Conservation (phyloP, 306 rosid genomes). For the Prunus kanzakura region DNA sequence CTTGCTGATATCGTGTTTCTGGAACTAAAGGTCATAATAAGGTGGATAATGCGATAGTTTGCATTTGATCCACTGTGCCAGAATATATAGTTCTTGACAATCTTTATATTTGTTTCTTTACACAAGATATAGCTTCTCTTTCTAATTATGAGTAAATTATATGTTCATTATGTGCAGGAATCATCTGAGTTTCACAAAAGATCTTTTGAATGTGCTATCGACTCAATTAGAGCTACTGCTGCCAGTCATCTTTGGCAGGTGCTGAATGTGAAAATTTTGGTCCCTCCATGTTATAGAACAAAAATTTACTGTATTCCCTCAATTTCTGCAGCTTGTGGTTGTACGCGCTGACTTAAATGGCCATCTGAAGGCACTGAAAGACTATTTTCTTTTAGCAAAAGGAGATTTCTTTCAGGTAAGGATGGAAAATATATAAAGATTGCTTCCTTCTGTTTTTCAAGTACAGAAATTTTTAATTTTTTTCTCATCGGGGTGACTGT, state of each 20-base stretch:
- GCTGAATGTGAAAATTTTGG: conserved; percentile 26
- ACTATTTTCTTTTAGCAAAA: conserved; percentile 93
- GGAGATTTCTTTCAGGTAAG: conserved; percentile 98
- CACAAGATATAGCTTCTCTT: not conserved
- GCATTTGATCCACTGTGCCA: not conserved
- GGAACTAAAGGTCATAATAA: conserved; percentile 13
- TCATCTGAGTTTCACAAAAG: conserved; percentile 91
- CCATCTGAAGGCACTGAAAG: conserved; percentile 90
- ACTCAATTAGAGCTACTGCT: conserved; percentile 83
- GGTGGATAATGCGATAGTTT: not conserved
- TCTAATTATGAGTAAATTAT: conserved; percentile 10
- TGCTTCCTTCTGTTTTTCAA: conserved; percentile 8
- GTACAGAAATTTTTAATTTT: not conserved
- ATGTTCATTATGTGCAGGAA: conserved; percentile 52
- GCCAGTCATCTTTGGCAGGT: conserved; percentile 99
- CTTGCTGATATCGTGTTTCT: not conserved
- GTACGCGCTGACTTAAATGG: conserved; percentile 96
- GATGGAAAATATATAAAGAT: conserved; percentile 20
- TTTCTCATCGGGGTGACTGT: not conserved
- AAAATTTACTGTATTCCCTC: conserved; percentile 21
- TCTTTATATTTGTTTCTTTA: not conserved
- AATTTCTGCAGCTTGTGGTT: conserved; percentile 83
- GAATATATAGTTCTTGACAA: not conserved
- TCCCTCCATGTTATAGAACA: conserved; percentile 20
- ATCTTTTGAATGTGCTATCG: conserved; percentile 86